phyloP scores from a whole-genome alignment of 768 basidiomycete genomes.

The Infundibulicybe gibba region DNA sequence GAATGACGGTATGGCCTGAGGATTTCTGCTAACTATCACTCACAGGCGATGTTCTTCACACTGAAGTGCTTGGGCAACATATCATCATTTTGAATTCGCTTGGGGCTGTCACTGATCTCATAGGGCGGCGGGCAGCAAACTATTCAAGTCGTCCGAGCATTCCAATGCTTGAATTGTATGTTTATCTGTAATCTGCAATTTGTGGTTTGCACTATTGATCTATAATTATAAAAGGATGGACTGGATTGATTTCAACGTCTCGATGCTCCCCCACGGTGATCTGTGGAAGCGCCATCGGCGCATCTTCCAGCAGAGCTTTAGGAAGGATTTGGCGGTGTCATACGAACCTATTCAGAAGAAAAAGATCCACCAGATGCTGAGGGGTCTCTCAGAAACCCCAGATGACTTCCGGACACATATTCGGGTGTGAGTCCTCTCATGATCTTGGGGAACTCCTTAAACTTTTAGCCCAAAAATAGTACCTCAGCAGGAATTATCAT shows the following conservation, averaged over 20 bases:
- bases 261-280: conserved; percentile 28
- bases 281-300: conserved; percentile 33
- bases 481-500: conserved; percentile 13
- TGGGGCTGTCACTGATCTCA: conserved; percentile 32
- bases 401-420: conserved; percentile 19
- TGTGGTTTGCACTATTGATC: no score
- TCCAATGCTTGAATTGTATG: no score
- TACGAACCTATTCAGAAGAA: conserved; percentile 27
- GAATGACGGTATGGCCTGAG: no score
- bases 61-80: no score
- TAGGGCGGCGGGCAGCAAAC: no score
- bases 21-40: no score
- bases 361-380: conserved; percentile 26
- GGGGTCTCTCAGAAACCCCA: conserved; percentile 9
- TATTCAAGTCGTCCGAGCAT: no score
- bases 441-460: not conserved
- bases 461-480: not conserved
- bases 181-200: no score
- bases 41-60: no score
- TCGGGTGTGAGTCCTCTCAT: conserved; percentile 6
- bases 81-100: no score
- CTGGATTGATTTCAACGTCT: conserved; percentile 25
- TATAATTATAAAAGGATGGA: no score
- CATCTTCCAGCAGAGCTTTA: conserved; percentile 31
- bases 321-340: conserved; percentile 16